Evolutionary conservation across 192 early-diverging fungal genomes (phyloP).

Genomic region (Entomortierella chlamydospora): DNA sequence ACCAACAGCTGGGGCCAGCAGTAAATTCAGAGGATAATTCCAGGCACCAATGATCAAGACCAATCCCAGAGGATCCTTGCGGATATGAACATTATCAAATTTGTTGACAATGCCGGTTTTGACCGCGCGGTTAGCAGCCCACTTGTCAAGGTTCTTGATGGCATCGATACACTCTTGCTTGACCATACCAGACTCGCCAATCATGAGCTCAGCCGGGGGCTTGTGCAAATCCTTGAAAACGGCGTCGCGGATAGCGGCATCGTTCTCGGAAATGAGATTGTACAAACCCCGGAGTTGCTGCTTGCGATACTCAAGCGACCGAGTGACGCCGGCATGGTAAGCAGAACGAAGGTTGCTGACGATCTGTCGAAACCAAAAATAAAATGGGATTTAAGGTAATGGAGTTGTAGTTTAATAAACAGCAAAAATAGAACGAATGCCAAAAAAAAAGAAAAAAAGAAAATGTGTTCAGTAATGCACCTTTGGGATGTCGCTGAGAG

Average conservation of each 20-base stretch:
- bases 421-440: too few relatives aligned
- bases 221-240: constrained; percentile 74
- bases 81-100: constrained; percentile 67
- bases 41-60: constrained; percentile 62
- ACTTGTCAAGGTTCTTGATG: constrained; percentile 73
- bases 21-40: constrained; percentile 73
- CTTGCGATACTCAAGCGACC: constrained; percentile 62
- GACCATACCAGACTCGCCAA: constrained; percentile 69
- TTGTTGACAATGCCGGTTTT: constrained; percentile 61
- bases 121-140: constrained; percentile 66
- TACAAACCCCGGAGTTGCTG: constrained; percentile 75
- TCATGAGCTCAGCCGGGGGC: constrained; percentile 65
- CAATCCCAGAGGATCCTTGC: constrained; percentile 74
- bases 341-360: constrained; percentile 52
- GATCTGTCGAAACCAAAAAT: constrained; percentile 28
- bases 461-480: constrained; percentile 6
- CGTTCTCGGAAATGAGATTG: constrained; percentile 71
- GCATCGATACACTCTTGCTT: constrained; percentile 62
- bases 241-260: constrained; percentile 66
- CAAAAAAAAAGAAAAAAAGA: too few relatives aligned
- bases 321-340: constrained; percentile 56
- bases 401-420: too few relatives aligned
- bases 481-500: constrained; percentile 45
- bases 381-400: too few relatives aligned
- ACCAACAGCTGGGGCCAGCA: constrained; percentile 79